Percentiles rank a stretch among this genome's conserved stretches.
Conservation (phyloP, 352 stramenopile species). For the Globisporangium ultimum region DNA sequence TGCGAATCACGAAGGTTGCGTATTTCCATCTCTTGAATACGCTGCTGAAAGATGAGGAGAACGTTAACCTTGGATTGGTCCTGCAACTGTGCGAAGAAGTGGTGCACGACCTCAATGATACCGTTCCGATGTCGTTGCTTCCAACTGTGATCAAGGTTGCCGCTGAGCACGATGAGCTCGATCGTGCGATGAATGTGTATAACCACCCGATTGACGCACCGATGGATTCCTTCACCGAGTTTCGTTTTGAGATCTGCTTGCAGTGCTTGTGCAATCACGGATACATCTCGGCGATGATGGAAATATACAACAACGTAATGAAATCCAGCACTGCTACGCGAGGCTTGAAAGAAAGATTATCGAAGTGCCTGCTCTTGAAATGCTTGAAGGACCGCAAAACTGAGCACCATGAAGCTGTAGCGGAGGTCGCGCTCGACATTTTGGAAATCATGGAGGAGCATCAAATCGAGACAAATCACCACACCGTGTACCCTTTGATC, state of each 20-base stretch:
- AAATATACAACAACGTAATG: conserved; percentile 54
- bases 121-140: conserved; percentile 47
- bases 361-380: conserved; percentile 58
- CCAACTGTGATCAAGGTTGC: conserved; percentile 59
- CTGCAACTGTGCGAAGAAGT: conserved; percentile 57
- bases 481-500: conserved; percentile 43
- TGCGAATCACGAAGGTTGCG: conserved; percentile 43
- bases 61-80: conserved; percentile 41
- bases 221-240: conserved; percentile 49
- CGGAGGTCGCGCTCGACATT: conserved; percentile 21
- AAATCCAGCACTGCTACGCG: conserved; percentile 26
- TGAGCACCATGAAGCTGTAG: conserved; percentile 21
- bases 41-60: conserved; percentile 48
- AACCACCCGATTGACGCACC: conserved; percentile 26
- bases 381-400: conserved; percentile 35
- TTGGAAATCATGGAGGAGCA: conserved; percentile 61
- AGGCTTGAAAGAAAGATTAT: conserved; percentile 51
- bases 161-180: conserved; percentile 42
- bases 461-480: conserved; percentile 43
- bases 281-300: conserved; percentile 45
- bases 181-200: conserved; percentile 70
- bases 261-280: conserved; percentile 48
- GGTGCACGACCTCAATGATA: conserved; percentile 29
- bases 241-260: conserved; percentile 66
- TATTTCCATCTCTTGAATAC: conserved; percentile 63